Evolutionary conservation across 345 rosid genomes (phyloP).

Genomic region (Ceriops decandra): DNA sequence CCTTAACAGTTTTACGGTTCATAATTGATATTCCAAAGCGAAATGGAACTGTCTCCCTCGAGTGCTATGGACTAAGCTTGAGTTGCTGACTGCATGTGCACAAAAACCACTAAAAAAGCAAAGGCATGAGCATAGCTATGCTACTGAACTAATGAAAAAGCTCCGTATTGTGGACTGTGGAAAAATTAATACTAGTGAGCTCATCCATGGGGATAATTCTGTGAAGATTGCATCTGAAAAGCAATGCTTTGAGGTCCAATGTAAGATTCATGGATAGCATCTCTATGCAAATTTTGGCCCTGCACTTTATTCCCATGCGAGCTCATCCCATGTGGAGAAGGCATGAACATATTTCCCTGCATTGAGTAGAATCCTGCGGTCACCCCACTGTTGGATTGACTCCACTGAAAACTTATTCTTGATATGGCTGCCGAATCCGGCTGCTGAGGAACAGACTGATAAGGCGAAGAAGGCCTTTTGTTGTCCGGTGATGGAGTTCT

Average conservation of each 20-base stretch:
- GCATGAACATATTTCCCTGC: slow-evolving; percentile 32
- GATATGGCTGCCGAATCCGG: slow-evolving; percentile 21
- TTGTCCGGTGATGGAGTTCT: slow-evolving; percentile 52
- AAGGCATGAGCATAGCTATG: slow-evolving; percentile 25
- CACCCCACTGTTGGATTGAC: slow-evolving; percentile 39
- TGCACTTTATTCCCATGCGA: slow-evolving; percentile 41
- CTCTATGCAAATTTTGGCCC: slow-evolving; percentile 33
- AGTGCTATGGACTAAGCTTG: slow-evolving; percentile 18
- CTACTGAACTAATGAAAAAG: slow-evolving; percentile 18
- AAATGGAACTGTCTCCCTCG: neutral
- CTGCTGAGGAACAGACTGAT: slow-evolving; percentile 23
- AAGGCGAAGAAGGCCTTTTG: slow-evolving; percentile 36
- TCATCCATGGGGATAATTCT: slow-evolving; percentile 41
- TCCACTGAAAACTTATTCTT: slow-evolving; percentile 49
- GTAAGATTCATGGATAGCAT: slow-evolving; percentile 28
- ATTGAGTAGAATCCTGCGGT: slow-evolving; percentile 36
- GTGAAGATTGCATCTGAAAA: slow-evolving; percentile 46
- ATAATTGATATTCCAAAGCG: slow-evolving; percentile 8
- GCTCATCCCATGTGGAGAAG: slow-evolving; percentile 37
- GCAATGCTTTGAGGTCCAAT: slow-evolving; percentile 37
- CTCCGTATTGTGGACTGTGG: slow-evolving; percentile 3
- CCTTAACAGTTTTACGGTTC: slow-evolving; percentile 16
- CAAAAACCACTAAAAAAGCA: no score
- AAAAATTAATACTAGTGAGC: neutral
- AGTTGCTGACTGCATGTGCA: neutral